Evolutionary conservation across 1,139 yeast genomes (phyloP), one percentile per base, ranked within the genome.

Genomic region (Meyerozyma guilliermondii): DNA sequence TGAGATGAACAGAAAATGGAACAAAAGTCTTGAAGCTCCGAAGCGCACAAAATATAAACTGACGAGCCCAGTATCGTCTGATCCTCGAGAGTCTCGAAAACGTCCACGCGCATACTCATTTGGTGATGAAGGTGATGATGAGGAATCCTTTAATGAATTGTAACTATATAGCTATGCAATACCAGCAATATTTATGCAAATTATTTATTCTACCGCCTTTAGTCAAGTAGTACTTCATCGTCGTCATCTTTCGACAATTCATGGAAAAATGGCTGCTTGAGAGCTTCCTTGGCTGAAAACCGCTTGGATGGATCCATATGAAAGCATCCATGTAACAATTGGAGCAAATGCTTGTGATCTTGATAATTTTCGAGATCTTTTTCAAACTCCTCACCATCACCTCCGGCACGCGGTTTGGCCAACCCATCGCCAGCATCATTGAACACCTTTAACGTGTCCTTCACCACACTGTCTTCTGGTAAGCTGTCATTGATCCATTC

Each of bases 271-370:
- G 78, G 76, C 55, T 79, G 68, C 40, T 67, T 58, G 44, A 84
- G 62, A 3, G 83, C 76, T 39, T 78, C 77, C 38, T 65, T 66
- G 1, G 92, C 89, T 8, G 77, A 63, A 13, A 68, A 59, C 41
- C 94, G 68, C 43, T 75, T 71, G 26, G 62, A 53, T 13, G 80
- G 81, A 61, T 84, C 83, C 65, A 81, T 67, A 40, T 71, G 75
- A 55, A 85, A 66, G 50, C 83, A 74, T 7, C 66, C 66, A 48
- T 68, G 66, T 34, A 85, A 65, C 41, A 85, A 63, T 33, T 80
- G 81, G 41, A 81, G 54, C 16, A 83, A 78, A 38, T 66, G 54
- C 49, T 63, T 63, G 50, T 71, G 74, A 47, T 71, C 77, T 34
- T 59, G 53, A 51, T 62, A 71, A 41, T 60, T 59, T 35, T 60